These are phyloP conservation scores for Hyaloscypha finlandica DNA, from an alignment of 495 filamentous ascomycete genomes.

Conservation along the genomic window DNA sequence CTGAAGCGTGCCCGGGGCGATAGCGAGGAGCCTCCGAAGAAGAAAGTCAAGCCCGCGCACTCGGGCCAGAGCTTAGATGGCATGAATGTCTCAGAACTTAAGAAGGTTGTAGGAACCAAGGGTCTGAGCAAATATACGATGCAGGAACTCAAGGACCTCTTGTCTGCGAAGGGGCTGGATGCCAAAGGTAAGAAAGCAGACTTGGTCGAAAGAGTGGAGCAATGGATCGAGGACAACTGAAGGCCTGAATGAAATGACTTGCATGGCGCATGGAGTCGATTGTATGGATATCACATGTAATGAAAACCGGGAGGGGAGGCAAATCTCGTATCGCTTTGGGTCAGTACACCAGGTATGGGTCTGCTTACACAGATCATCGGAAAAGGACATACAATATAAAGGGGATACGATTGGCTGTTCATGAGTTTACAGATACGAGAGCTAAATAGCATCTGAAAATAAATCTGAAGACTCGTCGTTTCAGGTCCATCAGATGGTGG, in stretches of 20 bases:
- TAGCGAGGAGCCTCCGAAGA: conserved; percentile 20
- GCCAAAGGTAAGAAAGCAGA: conserved; percentile 75
- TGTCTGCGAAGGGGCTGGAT: conserved; percentile 61
- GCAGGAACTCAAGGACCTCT: conserved; percentile 65
- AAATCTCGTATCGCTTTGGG: not conserved
- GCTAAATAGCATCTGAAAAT: not conserved
- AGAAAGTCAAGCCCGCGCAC: conserved; percentile 15
- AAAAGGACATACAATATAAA: not conserved
- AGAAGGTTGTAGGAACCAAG: conserved; percentile 57
- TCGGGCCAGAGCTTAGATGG: conserved; percentile 5
- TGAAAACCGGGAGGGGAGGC: not conserved
- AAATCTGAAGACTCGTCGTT: not conserved
- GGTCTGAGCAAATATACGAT: conserved; percentile 73
- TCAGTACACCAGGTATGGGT: not conserved
- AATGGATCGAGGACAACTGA: conserved; percentile 62
- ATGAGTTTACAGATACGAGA: not conserved
- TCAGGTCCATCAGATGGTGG: not conserved
- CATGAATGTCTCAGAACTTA: conserved; percentile 57
- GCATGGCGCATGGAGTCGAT: not conserved
- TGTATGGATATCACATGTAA: not conserved
- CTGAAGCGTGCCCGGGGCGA: conserved; percentile 34
- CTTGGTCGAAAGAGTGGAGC: conserved; percentile 75
- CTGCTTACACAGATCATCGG: not conserved
- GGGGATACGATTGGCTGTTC: not conserved
- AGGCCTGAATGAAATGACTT: not conserved